These are phyloP conservation scores for Jackrogersella minutella DNA, from an alignment of 495 filamentous ascomycete genomes.

Conservation along the genomic window DNA sequence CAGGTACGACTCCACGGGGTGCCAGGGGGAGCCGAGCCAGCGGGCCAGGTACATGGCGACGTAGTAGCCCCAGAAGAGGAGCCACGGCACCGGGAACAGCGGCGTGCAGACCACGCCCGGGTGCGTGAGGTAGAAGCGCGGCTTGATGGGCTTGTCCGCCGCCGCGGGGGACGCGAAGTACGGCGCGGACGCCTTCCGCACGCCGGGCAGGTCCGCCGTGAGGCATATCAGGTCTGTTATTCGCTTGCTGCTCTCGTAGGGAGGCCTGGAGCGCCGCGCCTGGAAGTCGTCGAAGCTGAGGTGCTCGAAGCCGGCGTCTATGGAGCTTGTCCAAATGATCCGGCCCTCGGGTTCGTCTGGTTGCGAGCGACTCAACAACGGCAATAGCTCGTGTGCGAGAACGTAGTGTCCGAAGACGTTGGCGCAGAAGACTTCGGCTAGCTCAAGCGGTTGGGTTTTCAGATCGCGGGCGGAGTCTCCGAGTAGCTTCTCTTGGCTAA, in stretches of 20 bases:
- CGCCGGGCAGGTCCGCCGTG: conserved; percentile 72
- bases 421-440: conserved; percentile 85
- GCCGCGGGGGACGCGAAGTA: conserved; percentile 45
- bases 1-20: conserved; percentile 75
- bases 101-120: conserved; percentile 85
- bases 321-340: conserved; percentile 84
- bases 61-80: conserved; percentile 68
- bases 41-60: conserved; percentile 74
- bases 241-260: conserved; percentile 88
- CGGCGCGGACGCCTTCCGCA: conserved; percentile 60
- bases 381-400: conserved; percentile 78
- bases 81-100: conserved; percentile 73
- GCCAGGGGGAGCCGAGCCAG: conserved; percentile 87
- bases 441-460: conserved; percentile 24
- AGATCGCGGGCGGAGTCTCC: conserved; percentile 14
- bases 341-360: conserved; percentile 57
- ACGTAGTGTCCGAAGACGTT: conserved; percentile 97
- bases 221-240: conserved; percentile 84
- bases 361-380: conserved; percentile 66
- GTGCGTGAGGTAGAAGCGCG: conserved; percentile 74
- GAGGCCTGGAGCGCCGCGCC: conserved; percentile 62
- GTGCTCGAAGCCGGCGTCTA: conserved; percentile 68
- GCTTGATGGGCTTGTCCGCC: conserved; percentile 40
- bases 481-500: conserved; percentile 47
- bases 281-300: conserved; percentile 79